A percentile compares a stretch with the other conserved stretches of the same genome.
phyloP scores from a whole-genome alignment of 1,284 basidiomycete species.

The Inonotus hispidus region DNA sequence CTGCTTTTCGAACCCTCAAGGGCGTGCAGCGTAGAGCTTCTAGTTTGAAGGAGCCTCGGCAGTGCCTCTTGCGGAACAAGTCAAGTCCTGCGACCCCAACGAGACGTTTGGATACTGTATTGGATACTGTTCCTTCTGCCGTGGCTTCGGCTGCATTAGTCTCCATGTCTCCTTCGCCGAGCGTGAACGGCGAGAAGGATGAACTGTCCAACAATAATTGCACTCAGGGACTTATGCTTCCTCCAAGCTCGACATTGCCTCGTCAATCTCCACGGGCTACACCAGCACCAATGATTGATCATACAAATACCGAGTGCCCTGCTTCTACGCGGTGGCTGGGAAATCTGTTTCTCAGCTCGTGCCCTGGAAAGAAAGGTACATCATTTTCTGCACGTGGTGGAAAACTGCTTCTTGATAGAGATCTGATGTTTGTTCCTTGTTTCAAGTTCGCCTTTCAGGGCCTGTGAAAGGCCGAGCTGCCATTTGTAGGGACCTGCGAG shows the following conservation, averaged over 20 bases:
- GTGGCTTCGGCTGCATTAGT: neutral
- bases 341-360: conserved; percentile 88
- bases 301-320: conserved; percentile 11
- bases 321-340: conserved; percentile 46
- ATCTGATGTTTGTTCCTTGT: conserved; percentile 5
- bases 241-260: neutral
- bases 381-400: neutral
- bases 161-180: neutral
- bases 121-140: neutral
- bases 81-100: conserved; percentile 5
- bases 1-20: conserved; percentile 14
- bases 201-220: neutral
- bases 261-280: neutral
- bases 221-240: conserved; percentile 8
- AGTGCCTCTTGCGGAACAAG: conserved; percentile 5
- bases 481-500: conserved; percentile 78
- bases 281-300: neutral
- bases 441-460: conserved; percentile 73
- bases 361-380: conserved; percentile 90
- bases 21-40: conserved; percentile 2
- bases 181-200: neutral
- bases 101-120: neutral
- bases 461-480: conserved; percentile 77
- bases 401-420: neutral
- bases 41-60: neutral